These are phyloP conservation scores for Priceomyces haplophilus DNA, from an alignment of 805 yeast species.

Conservation along the genomic window DNA sequence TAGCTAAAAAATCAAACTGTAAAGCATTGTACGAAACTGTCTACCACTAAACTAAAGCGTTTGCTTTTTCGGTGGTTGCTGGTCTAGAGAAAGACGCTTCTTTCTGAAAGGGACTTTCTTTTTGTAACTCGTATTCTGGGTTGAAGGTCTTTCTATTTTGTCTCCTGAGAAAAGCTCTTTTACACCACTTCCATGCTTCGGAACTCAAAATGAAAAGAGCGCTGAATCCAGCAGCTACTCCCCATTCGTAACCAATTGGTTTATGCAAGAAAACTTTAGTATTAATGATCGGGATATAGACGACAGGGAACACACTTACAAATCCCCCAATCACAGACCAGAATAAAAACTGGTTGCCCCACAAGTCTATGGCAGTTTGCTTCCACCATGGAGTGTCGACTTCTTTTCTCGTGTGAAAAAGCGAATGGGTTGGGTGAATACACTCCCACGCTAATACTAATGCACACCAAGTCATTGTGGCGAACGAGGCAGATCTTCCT, in stretches of 20 bases:
- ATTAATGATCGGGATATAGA: conserved; percentile 87
- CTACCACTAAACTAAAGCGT: conserved; percentile 1
- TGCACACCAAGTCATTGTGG: conserved; percentile 84
- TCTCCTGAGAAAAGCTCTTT: conserved; percentile 49
- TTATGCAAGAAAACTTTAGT: conserved; percentile 68
- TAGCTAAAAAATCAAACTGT: no score
- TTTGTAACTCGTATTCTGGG: conserved; percentile 39
- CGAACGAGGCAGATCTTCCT: conserved; percentile 76
- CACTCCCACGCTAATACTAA: conserved; percentile 83
- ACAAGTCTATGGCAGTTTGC: conserved; percentile 61
- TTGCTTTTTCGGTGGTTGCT: conserved; percentile 28
- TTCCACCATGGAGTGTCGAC: conserved; percentile 52
- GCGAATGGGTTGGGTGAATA: conserved; percentile 64
- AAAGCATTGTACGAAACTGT: not conserved
- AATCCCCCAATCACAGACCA: conserved; percentile 78
- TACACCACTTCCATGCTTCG: conserved; percentile 66
- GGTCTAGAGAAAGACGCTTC: conserved; percentile 40
- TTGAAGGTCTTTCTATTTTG: conserved; percentile 14
- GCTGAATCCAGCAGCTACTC: conserved; percentile 60
- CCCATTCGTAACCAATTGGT: conserved; percentile 80
- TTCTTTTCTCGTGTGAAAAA: conserved; percentile 69
- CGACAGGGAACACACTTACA: conserved; percentile 71
- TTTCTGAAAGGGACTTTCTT: conserved; percentile 38
- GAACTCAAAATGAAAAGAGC: conserved; percentile 55
- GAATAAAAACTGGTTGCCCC: conserved; percentile 73